Evolutionary conservation across 2,329 filamentous ascomycete genomes (phyloP), one percentile per base, ranked within the genome.

Genomic region (Pseudogymnoascus sp.): DNA sequence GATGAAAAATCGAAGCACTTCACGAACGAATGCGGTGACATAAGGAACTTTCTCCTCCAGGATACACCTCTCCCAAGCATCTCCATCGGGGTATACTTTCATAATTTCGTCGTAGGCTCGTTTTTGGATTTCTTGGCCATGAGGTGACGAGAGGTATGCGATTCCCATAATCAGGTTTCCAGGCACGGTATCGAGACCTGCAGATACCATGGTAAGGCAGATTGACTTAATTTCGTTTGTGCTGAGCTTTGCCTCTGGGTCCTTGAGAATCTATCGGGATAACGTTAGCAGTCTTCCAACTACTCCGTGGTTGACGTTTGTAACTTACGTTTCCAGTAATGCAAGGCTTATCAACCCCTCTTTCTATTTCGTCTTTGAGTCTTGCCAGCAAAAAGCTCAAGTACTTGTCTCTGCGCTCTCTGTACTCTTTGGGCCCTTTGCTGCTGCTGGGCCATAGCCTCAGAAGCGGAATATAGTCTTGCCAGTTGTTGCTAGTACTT

Each of bases 401-500:
- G 64, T 88, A 88, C 59, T 79, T 81, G 65, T 91, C 88, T 59
- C 89, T 79, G 18, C 89, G 79, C n/a, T 76, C 75, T 37, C 88
- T 81, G 73, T 86, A 90, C 63, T 85, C 82, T 6, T 80, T 74
- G 0, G 89, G 87, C 57, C 84, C 80, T 2, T 77, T 77, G 67
- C 84, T 90, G 64, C 80, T 80, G 32, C 78, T 82, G 2, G 85
- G 81, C 65, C 83, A 80, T 2, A 91, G 71, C 28, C 90, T 80
- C 63, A 94, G 71, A 4, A 92, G 68, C 0, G 90, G 89, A n/a
- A 94, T 83, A 66, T 93, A 93, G 68, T 94, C 90, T 68, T 90
- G 87, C 84, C 88, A 90, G 71, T 93, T 93, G 70, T 91, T 90
- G 67, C 86, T 90, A 0, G 89, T 93, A 25, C 84, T 88, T 57